Conservation (phyloP, 139 green algal species). For the Closterium sp. region DNA sequence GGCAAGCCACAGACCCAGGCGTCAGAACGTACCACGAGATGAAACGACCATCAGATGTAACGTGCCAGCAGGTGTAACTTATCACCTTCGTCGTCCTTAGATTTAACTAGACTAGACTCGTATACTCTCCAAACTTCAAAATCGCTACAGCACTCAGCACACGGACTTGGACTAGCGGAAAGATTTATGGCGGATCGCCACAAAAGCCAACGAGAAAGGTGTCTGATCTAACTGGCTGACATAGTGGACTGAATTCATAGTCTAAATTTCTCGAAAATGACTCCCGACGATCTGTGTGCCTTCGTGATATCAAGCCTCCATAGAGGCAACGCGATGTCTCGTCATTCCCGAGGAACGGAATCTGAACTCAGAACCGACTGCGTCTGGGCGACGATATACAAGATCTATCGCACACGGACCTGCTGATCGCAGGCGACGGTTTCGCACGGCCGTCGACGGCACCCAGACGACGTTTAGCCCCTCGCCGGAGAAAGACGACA, state of each 20-base stretch:
- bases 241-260: background rate
- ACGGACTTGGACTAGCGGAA: too few species aligned
- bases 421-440: background rate
- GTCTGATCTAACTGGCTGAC: too few species aligned
- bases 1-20: too few species aligned
- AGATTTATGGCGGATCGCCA: too few species aligned
- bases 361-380: background rate
- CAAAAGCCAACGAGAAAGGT: too few species aligned
- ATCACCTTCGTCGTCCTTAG: background rate
- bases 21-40: background rate
- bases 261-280: too few species aligned
- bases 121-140: background rate
- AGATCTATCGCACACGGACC: background rate
- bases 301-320: too few species aligned
- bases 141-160: background rate
- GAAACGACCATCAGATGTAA: too few species aligned
- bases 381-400: background rate
- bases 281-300: too few species aligned
- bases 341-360: background rate
- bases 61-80: background rate
- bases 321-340: background rate
- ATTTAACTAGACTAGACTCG: too few species aligned
- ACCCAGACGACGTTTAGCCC: background rate
- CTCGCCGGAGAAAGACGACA: background rate
- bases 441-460: background rate